Conservation (phyloP, 768 basidiomycete species). For the Boletus barrowsii region DNA sequence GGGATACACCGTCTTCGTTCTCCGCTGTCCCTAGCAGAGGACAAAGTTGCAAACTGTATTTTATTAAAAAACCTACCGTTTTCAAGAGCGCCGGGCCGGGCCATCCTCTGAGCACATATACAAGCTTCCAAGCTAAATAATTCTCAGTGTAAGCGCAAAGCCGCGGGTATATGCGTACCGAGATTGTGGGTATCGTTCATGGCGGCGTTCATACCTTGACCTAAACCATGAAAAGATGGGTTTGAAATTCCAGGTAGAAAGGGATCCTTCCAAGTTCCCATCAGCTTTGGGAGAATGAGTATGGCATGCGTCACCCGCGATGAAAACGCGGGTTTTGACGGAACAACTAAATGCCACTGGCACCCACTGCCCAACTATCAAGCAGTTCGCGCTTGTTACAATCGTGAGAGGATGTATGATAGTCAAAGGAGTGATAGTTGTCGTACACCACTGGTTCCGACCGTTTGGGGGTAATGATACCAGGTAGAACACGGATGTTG, state of each 20-base stretch:
- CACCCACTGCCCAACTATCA: conserved; percentile 66
- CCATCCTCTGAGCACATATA: conserved; percentile 41
- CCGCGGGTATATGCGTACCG: conserved; percentile 30
- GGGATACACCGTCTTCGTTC: conserved; percentile 29
- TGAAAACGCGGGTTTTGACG: conserved; percentile 59
- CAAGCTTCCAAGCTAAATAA: conserved; percentile 42
- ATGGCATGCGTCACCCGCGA: conserved; percentile 72
- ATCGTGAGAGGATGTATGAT: neutral
- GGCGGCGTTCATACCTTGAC: conserved; percentile 73
- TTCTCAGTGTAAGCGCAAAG: conserved; percentile 47
- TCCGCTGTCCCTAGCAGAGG: conserved; percentile 41
- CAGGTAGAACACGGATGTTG: no score
- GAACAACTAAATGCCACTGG: conserved; percentile 62
- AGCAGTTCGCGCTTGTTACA: neutral
- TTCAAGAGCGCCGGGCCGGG: conserved; percentile 34
- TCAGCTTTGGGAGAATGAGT: conserved; percentile 65
- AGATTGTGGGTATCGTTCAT: conserved; percentile 74
- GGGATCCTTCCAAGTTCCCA: conserved; percentile 13
- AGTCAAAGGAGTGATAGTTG: no score
- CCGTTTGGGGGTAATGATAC: no score
- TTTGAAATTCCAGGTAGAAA: neutral
- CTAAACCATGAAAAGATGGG: conserved; percentile 25
- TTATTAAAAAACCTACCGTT: conserved; percentile 26
- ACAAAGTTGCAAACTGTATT: conserved; percentile 41
- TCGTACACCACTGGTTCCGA: no score